Evolutionary conservation across 805 yeast genomes (phyloP), one percentile per base, ranked within the genome.

Genomic region (Schizosaccharomyces octosporus): DNA sequence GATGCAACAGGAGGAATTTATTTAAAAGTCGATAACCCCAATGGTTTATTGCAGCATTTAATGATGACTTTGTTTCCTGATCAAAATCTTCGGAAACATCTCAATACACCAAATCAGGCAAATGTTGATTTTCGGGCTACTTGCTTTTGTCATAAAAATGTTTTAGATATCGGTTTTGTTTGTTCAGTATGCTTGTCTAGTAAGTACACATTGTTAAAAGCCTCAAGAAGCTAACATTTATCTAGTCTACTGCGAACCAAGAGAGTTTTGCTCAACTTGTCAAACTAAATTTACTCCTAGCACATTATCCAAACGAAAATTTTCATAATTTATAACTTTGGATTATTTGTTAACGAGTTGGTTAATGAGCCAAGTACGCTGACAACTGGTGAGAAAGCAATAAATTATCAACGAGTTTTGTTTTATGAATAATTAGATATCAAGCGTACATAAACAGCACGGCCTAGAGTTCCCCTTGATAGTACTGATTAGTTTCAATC

Each of bases 1-100:
- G 98, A 93, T 72, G 87, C 95, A 7, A 90, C 98, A 0, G 80
- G 83, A 65, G 99, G 99, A 2, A 82, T 88, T 1, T 93, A 90
- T 69, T 74, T 90, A 62, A 75, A 75, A 55, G 77, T 90, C 27
- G 77, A 76, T 2, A 78, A 82, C 62, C 84, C 90, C 0, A 72
- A 75, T 55, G 97, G 96, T 0, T 72, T 93, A 55, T 79, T 89
- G 1, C 97, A 90, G 69, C 86, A 87, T 66, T 75, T 93, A 42
- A 66, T 78, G 65, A 41, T 67, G 2, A 93, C 95, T 1, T 82
- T 85, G 72, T 82, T 86, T 66, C 81, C 90, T 9, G 97, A 89
- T 66, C 95, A 97, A 0, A 78, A 84, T 15, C 73, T 90, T 42
- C 76, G 96, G 62, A 78, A 81, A n/a, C 79, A 82, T 57, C 75